Percentiles rank a stretch among this genome's conserved stretches.
Conservation (phyloP, 257 asterid species). For the Thymus mandschuricus region DNA sequence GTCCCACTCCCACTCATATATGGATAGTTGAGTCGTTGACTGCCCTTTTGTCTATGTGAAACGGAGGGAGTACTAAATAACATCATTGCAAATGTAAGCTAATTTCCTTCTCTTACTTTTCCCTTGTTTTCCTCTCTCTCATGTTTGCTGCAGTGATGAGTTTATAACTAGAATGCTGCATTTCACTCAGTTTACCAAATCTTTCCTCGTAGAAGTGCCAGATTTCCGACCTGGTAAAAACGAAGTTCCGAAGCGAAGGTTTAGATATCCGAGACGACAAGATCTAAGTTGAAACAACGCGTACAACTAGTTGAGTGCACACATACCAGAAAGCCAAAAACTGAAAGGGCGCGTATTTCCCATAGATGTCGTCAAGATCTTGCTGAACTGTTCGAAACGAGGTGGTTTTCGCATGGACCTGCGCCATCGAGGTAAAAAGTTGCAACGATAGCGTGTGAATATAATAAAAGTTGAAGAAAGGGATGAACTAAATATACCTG, state of each 20-base stretch:
- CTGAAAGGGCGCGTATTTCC: slow-evolving; percentile 78
- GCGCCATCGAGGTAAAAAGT: slow-evolving; percentile 26
- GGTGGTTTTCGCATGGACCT: slow-evolving; percentile 71
- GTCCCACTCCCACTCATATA: no score
- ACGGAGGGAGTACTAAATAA: no score
- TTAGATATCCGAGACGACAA: slow-evolving; percentile 21
- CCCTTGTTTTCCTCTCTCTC: slow-evolving; percentile 40
- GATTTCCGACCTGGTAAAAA: slow-evolving; percentile 63
- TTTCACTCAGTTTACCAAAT: slow-evolving; percentile 75
- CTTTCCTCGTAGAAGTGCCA: slow-evolving; percentile 79
- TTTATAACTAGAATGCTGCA: slow-evolving; percentile 56
- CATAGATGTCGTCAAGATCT: slow-evolving; percentile 64
- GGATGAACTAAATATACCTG: slow-evolving; percentile 48
- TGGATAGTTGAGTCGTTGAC: no score
- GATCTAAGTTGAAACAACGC: slow-evolving; percentile 3
- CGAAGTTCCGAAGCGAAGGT: neutral
- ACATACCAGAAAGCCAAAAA: slow-evolving; percentile 80
- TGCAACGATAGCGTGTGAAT: no score
- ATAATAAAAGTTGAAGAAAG: neutral
- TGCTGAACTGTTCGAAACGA: slow-evolving; percentile 47
- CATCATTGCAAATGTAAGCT: no score
- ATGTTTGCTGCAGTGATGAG: slow-evolving; percentile 85
- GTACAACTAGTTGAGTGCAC: no score
- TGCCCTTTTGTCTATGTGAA: no score
- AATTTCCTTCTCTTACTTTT: slow-evolving; percentile 44